Conservation (phyloP, 352 stramenopile species). For the Elongisporangium senticosum region DNA sequence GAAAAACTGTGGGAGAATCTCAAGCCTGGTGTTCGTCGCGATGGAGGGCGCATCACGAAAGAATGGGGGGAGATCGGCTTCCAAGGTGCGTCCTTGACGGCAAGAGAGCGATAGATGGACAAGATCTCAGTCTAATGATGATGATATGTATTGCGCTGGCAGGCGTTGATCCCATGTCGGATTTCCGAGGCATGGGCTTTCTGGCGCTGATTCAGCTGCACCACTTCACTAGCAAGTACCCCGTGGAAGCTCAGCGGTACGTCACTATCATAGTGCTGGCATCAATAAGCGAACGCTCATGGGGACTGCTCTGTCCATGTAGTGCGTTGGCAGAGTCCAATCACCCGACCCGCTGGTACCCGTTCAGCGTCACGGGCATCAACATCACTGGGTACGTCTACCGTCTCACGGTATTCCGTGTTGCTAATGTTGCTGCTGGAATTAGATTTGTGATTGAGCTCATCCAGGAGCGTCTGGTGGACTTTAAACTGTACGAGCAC, state of each 20-base stretch:
- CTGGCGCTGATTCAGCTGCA: constrained; percentile 72
- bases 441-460: constrained; percentile 70
- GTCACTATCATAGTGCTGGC: neutral
- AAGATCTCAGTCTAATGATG: neutral
- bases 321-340: constrained; percentile 79
- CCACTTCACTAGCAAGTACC: constrained; percentile 72
- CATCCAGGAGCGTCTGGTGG: constrained; percentile 66
- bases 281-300: neutral
- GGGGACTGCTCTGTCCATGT: neutral
- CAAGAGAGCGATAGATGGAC: neutral
- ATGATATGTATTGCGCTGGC: neutral
- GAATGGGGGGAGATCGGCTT: constrained; percentile 87
- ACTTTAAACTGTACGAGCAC: constrained; percentile 62
- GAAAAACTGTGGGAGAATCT: constrained; percentile 75
- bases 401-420: neutral
- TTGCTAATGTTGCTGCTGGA: neutral
- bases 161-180: constrained; percentile 82
- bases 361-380: constrained; percentile 82
- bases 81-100: constrained; percentile 35
- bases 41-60: constrained; percentile 76
- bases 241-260: constrained; percentile 66
- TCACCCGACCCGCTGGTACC: constrained; percentile 81
- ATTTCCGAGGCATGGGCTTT: constrained; percentile 81
- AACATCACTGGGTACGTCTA: constrained; percentile 65
- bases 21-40: constrained; percentile 72